Evolutionary conservation across 78 protist species (phyloP).

Genomic region (Cavenderia fasciculata): DNA sequence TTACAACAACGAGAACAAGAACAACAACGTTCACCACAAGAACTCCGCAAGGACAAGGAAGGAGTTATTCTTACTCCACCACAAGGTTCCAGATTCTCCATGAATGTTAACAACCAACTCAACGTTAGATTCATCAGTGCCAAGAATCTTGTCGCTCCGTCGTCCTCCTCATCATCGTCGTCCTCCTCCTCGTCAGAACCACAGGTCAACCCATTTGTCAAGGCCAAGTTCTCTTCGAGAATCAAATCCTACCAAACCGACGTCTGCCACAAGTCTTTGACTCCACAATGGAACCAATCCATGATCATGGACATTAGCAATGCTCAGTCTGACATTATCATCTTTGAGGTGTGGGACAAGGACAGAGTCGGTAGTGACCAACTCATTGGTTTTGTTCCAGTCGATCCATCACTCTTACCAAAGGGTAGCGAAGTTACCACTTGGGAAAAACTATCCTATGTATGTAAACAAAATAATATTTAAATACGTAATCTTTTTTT

Average conservation of each 20-base stretch:
- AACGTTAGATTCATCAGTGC: constrained; percentile 27
- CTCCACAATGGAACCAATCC: constrained; percentile 10
- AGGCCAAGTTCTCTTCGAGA: not conserved
- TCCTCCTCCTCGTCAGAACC: no score
- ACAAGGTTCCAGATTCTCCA: constrained; percentile 1
- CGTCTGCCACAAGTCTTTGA: not conserved
- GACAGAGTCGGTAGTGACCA: constrained; percentile 37
- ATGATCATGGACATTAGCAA: not conserved
- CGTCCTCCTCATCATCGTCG: no score
- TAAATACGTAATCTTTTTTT: no score
- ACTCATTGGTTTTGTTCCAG: constrained; percentile 39
- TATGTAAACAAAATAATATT: no score
- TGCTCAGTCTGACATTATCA: not conserved
- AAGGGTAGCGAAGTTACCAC: constrained; percentile 30
- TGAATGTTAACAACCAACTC: not conserved
- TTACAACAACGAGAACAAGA: no score
- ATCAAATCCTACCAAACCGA: not conserved
- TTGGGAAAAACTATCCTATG: not conserved
- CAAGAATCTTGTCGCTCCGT: constrained; percentile 7
- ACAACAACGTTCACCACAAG: not conserved
- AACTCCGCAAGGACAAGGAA: not conserved
- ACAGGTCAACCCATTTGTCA: constrained; percentile 5
- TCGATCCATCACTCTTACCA: constrained; percentile 39
- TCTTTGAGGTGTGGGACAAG: constrained; percentile 40
- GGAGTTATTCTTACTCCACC: not conserved